These are phyloP conservation scores for Ascochyta fabae DNA, from an alignment of 2,329 filamentous ascomycete species.

Conservation along the genomic window DNA sequence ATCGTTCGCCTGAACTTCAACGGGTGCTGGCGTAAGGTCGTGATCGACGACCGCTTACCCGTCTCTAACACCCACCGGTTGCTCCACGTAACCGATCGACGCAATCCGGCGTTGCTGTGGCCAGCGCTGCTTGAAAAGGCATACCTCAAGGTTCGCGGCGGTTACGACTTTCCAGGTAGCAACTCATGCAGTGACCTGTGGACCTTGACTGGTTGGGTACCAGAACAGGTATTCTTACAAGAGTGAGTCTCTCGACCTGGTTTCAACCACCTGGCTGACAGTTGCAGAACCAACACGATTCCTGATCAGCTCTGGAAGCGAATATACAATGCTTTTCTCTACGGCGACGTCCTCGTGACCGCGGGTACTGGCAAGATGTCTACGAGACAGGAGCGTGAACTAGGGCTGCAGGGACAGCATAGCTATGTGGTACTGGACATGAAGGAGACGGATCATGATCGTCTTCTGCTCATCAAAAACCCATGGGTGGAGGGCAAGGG, in stretches of 20 bases:
- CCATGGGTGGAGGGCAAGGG: slow-evolving; percentile 87
- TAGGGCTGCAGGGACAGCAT: slow-evolving; percentile 87
- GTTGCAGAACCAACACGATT: slow-evolving; percentile 74
- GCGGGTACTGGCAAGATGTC: slow-evolving; percentile 87
- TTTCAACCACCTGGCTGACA: slow-evolving; percentile 12
- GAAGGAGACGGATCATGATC: slow-evolving; percentile 66
- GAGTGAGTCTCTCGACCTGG: slow-evolving; percentile 53
- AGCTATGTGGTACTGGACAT: slow-evolving; percentile 92
- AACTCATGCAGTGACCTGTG: slow-evolving; percentile 96
- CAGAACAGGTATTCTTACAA: slow-evolving; percentile 91
- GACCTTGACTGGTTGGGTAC: slow-evolving; percentile 94
- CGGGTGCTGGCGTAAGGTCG: slow-evolving; percentile 84
- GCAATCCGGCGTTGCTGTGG: slow-evolving; percentile 83
- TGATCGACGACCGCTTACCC: slow-evolving; percentile 88
- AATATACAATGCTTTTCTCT: slow-evolving; percentile 74
- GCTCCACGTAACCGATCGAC: slow-evolving; percentile 86
- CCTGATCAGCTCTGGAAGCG: slow-evolving; percentile 78
- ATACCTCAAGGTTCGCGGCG: slow-evolving; percentile 91
- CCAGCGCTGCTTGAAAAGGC: slow-evolving; percentile 94
- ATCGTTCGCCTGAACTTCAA: slow-evolving; percentile 95
- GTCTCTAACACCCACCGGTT: slow-evolving; percentile 75
- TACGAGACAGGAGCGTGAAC: slow-evolving; percentile 74
- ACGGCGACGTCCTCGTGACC: slow-evolving; percentile 84
- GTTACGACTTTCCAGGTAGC: slow-evolving; percentile 96
- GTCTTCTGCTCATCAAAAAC: slow-evolving; percentile 86